A percentile compares a stretch with the other conserved stretches of the same genome.
phyloP scores from a whole-genome alignment of 108 stramenopile genomes.

The Skeletonema marinoi region DNA sequence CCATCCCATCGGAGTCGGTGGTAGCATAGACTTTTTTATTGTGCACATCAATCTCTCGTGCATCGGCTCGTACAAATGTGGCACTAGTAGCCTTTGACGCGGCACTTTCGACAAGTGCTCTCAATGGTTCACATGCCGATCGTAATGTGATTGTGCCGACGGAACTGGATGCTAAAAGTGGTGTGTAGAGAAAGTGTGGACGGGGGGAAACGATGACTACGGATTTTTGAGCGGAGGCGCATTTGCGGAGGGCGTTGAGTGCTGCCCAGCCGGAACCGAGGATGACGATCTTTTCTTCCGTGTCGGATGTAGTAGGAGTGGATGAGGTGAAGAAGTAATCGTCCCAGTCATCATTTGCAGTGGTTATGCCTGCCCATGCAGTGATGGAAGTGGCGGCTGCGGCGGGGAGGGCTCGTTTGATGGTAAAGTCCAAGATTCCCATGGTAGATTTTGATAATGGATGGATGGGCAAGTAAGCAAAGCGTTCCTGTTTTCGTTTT shows the following conservation, averaged over 20 bases:
- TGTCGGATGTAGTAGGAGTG: background rate
- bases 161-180: slow-evolving; percentile 66
- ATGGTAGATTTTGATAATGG: slow-evolving; percentile 6
- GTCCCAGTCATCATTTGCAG: slow-evolving; percentile 34
- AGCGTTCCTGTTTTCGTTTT: background rate
- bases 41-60: slow-evolving; percentile 40
- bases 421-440: slow-evolving; percentile 22
- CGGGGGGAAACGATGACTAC: slow-evolving; percentile 43
- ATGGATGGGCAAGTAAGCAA: background rate
- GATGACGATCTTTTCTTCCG: slow-evolving; percentile 27
- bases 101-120: slow-evolving; percentile 46
- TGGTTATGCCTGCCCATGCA: slow-evolving; percentile 23
- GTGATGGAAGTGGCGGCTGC: slow-evolving; percentile 5
- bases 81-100: slow-evolving; percentile 6
- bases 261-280: slow-evolving; percentile 39
- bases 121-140: slow-evolving; percentile 66
- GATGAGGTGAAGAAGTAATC: slow-evolving; percentile 9
- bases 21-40: slow-evolving; percentile 43
- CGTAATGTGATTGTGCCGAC: slow-evolving; percentile 72
- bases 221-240: slow-evolving; percentile 12
- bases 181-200: slow-evolving; percentile 55
- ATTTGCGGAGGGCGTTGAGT: slow-evolving; percentile 25
- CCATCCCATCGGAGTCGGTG: slow-evolving; percentile 35
- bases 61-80: slow-evolving; percentile 64
- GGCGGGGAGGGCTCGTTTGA: slow-evolving; percentile 18